Conservation (phyloP, 2,329 filamentous ascomycete species). For the Penicillium sp. region DNA sequence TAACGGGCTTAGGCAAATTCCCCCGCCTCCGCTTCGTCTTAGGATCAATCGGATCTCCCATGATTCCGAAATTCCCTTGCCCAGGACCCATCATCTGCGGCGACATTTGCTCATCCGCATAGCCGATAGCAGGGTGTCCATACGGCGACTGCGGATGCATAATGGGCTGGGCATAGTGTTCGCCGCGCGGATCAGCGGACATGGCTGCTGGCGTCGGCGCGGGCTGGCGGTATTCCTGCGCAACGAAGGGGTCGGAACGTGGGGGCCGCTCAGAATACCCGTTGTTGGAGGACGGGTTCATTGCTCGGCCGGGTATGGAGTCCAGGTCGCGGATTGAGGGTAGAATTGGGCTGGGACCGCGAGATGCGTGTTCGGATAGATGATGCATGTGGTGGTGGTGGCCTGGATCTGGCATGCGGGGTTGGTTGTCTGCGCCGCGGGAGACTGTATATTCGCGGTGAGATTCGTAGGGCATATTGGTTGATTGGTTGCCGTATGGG, state of each 20-base stretch:
- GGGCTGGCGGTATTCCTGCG: slow-evolving; percentile 27
- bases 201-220: slow-evolving; percentile 23
- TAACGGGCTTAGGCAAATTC: slow-evolving; percentile 88
- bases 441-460: slow-evolving; percentile 30
- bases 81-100: slow-evolving; percentile 30
- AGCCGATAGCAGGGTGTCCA: slow-evolving; percentile 30
- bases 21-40: slow-evolving; percentile 64
- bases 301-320: slow-evolving; percentile 32
- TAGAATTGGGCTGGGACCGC: slow-evolving; percentile 39
- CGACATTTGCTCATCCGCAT: slow-evolving; percentile 37
- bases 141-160: slow-evolving; percentile 33
- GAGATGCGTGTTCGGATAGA: slow-evolving; percentile 26
- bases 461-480: slow-evolving; percentile 26
- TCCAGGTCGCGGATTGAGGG: slow-evolving; percentile 41
- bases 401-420: slow-evolving; percentile 24
- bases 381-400: slow-evolving; percentile 22
- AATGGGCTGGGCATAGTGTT: slow-evolving; percentile 25
- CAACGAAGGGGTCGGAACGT: slow-evolving; percentile 29
- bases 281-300: slow-evolving; percentile 17
- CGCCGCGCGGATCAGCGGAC: slow-evolving; percentile 27
- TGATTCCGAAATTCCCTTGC: slow-evolving; percentile 40
- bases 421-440: slow-evolving; percentile 15
- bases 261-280: slow-evolving; percentile 30
- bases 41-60: slow-evolving; percentile 40
- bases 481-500: slow-evolving; percentile 21